Conservation (phyloP, 2,329 filamentous ascomycete genomes). For the Apiospora aurea region DNA sequence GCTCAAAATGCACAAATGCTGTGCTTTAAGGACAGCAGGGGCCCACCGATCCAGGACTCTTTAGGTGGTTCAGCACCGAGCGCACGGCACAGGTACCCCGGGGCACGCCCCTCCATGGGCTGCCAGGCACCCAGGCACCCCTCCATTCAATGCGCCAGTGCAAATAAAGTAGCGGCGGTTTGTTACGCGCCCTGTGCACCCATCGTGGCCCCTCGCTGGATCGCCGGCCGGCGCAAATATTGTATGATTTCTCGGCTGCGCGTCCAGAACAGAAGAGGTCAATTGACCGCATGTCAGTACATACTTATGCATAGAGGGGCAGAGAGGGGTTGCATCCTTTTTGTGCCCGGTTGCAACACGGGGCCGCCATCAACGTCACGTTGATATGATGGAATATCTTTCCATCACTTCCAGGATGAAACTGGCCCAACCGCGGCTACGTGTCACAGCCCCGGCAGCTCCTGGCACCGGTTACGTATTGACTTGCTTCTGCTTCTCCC, state of each 20-base stretch:
- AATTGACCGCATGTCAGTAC: neutral
- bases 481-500: neutral
- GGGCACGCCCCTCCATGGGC: neutral
- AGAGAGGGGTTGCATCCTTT: neutral
- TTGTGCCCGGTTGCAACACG: neutral
- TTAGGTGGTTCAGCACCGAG: neutral
- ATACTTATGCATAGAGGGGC: neutral
- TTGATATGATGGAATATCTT: constrained; percentile 6
- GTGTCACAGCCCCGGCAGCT: constrained; percentile 9
- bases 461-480: constrained; percentile 6
- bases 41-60: too few relatives aligned
- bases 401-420: neutral
- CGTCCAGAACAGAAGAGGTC: neutral
- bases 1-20: too few relatives aligned
- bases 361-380: neutral
- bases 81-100: neutral
- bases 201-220: neutral
- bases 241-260: neutral
- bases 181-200: neutral
- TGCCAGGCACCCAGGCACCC: neutral
- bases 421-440: constrained; percentile 1
- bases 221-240: neutral
- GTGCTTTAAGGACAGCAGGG: neutral
- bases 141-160: neutral
- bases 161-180: neutral